Base-by-base conservation (phyloP, 2,329 filamentous ascomycete genomes). In the Cercospora sp. region DNA sequence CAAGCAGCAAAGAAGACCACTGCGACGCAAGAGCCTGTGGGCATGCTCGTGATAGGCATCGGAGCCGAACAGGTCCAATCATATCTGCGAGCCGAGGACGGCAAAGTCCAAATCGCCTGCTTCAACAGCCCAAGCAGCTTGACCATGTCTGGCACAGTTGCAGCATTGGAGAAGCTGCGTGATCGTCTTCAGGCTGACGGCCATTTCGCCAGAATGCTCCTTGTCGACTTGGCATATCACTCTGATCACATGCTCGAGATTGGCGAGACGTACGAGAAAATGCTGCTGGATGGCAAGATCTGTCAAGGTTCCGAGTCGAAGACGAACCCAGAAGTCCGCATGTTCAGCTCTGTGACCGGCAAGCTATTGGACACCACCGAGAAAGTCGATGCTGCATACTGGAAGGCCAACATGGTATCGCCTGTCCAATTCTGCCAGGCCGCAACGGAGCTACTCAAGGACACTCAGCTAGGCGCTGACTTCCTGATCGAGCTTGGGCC, bases 191-290 rank as follows among this genome's bases (percentile, higher is more conserved):
- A 43, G 37, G 37, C 10, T 55, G 51, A 55, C 24, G n/a, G 26
- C n/a, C 21, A 26, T 16, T 55, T 84, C 67, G 75, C 74, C 5
- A 74, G 80, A 2, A 65, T 74, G 16, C 77, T 85, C 0, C 75
- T 78, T 24, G 80, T 84, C 5, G 78, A 80, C 21, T 77, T 72
- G 8, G 82, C 82, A 0, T 84, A 83, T 53, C 82, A 84, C 64
- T 82, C 80, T 0, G 77, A 79, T 51, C 81, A 83, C 30, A 70
- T 73, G 58, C 18, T 34, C 26, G 24, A 51, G 16, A 53, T 18
- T 51, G 40, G 18, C 3, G n/a, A 34, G 28, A n/a, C 18, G 7
- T 34, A 51, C 12, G 13, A n/a, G 10, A 37, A 21, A 9, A 43
- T 43, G 37, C 9, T 53, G 40, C 21, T 53, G 10, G 61, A 28